phyloP scores from a whole-genome alignment of 176 grass and related monocot species.

The Triticum turgidum region DNA sequence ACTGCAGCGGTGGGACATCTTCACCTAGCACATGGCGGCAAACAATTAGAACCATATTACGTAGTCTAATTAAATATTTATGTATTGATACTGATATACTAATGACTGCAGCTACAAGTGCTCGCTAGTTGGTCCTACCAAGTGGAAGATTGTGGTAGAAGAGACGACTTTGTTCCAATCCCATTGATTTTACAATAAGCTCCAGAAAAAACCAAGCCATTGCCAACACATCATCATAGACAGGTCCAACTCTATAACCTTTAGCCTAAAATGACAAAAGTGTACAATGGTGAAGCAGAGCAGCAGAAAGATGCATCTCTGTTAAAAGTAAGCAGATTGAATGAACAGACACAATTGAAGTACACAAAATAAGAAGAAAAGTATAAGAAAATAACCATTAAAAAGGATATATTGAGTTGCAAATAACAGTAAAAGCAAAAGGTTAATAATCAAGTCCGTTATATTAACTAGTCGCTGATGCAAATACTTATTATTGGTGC shows the following conservation, averaged over 20 bases:
- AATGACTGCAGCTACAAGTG: not conserved
- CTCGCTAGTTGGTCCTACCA: conserved; percentile 44
- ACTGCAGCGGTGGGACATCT: conserved; percentile 89
- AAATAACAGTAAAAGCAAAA: conserved; percentile 11
- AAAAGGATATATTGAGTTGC: not conserved
- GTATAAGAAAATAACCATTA: not conserved
- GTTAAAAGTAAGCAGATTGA: conserved; percentile 21
- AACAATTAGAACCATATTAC: conserved; percentile 31
- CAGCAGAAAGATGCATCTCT: conserved; percentile 15
- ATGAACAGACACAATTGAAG: conserved; percentile 7
- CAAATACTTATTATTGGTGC: not conserved
- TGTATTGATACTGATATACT: conserved; percentile 2
- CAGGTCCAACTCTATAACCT: conserved; percentile 99
- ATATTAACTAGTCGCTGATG: not conserved
- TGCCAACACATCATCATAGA: conserved; percentile 99
- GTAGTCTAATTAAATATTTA: conserved; percentile 15
- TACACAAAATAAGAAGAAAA: conserved; percentile 22
- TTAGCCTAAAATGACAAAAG: conserved; percentile 72
- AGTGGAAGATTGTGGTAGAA: conserved; percentile 91
- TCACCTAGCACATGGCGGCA: conserved; percentile 58
- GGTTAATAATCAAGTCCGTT: not conserved
- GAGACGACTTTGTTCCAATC: conserved; percentile 88
- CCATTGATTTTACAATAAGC: conserved; percentile 99
- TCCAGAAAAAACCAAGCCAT: conserved; percentile 99
- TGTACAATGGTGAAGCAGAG: conserved; percentile 27